Base-by-base conservation (phyloP, 768 basidiomycete species). In the Saitozyma podzolica region DNA sequence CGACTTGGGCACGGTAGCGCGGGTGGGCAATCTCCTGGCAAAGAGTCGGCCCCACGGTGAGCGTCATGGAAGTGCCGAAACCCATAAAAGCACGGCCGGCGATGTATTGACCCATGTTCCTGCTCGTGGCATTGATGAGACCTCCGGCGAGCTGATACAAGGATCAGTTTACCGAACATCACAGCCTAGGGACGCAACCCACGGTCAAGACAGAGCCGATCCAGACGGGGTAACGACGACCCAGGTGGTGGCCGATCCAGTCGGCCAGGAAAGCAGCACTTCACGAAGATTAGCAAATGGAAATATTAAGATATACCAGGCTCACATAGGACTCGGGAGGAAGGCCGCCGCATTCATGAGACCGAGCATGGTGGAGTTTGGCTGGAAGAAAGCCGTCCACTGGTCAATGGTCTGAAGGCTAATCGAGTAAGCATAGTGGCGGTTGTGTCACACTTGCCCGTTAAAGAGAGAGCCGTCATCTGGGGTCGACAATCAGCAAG, bases 21-120 rank as follows among this genome's bases (percentile, higher is more conserved):
- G 68, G 68, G 40, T 72, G 70, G 39, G 70, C 67, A 42, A 68
- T 59, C 55, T 72, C 70, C 14, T 68, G 67, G 6, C 68, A 50
- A 7, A 68, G 52, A 8, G 67, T 62, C 9, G 70, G 67, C 1
- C 67, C 64, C 29, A 39, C 61, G 9, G 66, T 65, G 42, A 65
- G 58, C 52, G 59, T 50, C 4, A 65, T 55, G 40, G 58, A 51
- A 9, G 53, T 53, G 10, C 67, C 67, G 9, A 53, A 19, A 50
- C 64, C 68, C 14, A 69, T 60, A 50, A 68, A 50, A 11, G 50
- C 52, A 47, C 67, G 48, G 20, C 29, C 29, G 47, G 59, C 54
- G 20, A 20, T 29, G 29, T 29, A 29, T 29, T 29, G 29, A 5
- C 29, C 50, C 10, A 62, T 40, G 53, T 68, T 58, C 29, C 47